Base-by-base conservation (phyloP, 2,329 filamentous ascomycete genomes). In the Fusarium sp. region DNA sequence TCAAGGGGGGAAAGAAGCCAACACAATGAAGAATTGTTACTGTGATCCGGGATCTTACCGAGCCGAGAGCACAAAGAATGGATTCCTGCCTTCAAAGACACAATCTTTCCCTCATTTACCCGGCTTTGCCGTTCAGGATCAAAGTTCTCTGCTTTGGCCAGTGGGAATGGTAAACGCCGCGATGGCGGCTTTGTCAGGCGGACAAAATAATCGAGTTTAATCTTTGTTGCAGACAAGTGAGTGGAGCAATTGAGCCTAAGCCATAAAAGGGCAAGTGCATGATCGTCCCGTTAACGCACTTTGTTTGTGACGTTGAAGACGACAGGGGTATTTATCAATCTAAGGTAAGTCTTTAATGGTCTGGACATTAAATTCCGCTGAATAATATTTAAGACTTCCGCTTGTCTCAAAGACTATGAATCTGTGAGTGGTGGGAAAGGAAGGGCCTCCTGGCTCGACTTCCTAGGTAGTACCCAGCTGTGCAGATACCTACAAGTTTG, bases 261-360 rank as follows among this genome's bases (percentile, higher is more conserved):
- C 42, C 50, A 15, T 30, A 66, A 60, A 59, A 56, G 57, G 59
- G 23, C 10, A 64, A 60, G 44, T 38, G 50, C 44, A 45, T 62
- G 69, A 71, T 70, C 69, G 30, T 37, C 69, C 45, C 69, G 52
- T 64, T 56, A 65, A 61, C 32, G 37, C 46, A 32, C 44, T 41
- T 35, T 42, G 20, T 38, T 44, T 49, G 41, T 40, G 38, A 64
- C 57, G 20, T 48, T 50, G 48, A 46, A 63, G 32, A 30, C 11
- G 60, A 46, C 58, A 63, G 56, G 69, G 59, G 50, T 71, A 55
- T 61, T 70, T 71, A 71, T 67, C 69, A 70, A 71, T 71, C 69
- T 46, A 33, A 37, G 17, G 14, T 12, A 50, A 32, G 48, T 52
- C 48, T 53, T 53, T 35, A 35, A 10, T 11, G 20, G 18, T 17